These are phyloP conservation scores for Trichoderma lentiforme DNA, from an alignment of 2,329 filamentous ascomycete genomes.

Conservation along the genomic window DNA sequence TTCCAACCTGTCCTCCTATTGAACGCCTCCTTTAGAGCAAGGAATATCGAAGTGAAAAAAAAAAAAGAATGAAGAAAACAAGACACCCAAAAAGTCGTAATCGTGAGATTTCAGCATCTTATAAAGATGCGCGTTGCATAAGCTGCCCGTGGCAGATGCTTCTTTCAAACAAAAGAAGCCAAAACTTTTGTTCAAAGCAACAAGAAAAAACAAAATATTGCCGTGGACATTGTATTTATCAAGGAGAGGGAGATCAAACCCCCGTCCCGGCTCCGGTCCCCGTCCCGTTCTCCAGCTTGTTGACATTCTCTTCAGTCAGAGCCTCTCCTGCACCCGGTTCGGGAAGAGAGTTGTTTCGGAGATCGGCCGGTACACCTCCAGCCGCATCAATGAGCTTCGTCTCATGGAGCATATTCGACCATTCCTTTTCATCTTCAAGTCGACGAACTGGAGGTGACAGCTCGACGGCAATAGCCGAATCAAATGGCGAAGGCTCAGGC, in stretches of 20 bases:
- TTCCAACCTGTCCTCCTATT: not conserved
- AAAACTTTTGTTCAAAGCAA: constrained; percentile 4
- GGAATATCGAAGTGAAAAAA: not conserved
- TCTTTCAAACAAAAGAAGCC: not conserved
- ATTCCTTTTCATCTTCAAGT: constrained; percentile 40
- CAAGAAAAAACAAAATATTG: not conserved
- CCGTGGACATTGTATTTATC: not conserved
- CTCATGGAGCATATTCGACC: constrained; percentile 43
- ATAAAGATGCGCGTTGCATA: not conserved
- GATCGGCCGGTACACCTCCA: constrained; percentile 33
- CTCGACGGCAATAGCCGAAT: constrained; percentile 32
- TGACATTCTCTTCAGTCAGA: constrained; percentile 54
- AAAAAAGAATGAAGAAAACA: not conserved
- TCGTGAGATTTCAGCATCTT: constrained; percentile 11
- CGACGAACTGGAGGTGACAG: constrained; percentile 33
- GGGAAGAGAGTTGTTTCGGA: constrained; percentile 35
- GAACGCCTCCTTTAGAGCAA: constrained; percentile 3
- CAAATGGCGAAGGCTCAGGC: constrained; percentile 43
- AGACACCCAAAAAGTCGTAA: constrained; percentile 1
- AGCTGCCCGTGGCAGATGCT: not conserved
- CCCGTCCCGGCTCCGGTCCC: constrained; percentile 16
- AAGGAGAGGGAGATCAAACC: not conserved
- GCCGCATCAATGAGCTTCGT: constrained; percentile 48
- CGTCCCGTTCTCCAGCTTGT: constrained; percentile 41
- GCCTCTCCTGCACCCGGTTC: constrained; percentile 39